A percentile compares a stretch with the other conserved stretches of the same genome.
Evolutionary conservation across 2,329 filamentous ascomycete genomes (phyloP).

Genomic region (Aspergillus sp.): DNA sequence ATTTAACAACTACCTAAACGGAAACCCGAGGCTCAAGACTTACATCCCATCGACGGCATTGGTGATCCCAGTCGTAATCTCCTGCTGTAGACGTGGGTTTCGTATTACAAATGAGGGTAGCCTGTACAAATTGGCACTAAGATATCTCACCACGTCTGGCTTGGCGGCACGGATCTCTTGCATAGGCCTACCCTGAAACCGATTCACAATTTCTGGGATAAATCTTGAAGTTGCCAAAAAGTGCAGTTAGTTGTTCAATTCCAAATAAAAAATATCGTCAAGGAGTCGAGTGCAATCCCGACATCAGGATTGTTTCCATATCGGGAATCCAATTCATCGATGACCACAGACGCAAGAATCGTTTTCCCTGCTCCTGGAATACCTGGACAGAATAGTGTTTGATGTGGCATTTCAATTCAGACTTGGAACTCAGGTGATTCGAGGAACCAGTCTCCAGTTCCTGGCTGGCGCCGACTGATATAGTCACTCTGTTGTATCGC

Average conservation of each 20-base stretch:
- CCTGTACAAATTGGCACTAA: constrained; percentile 8
- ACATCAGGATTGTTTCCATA: constrained; percentile 9
- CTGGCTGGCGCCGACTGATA: constrained; percentile 4
- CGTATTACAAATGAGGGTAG: constrained; percentile 8
- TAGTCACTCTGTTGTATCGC: constrained; percentile 9
- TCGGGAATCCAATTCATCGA: constrained; percentile 31
- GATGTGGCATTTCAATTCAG: constrained; percentile 5
- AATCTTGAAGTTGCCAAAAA: constrained; percentile 23
- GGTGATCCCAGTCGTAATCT: constrained; percentile 16
- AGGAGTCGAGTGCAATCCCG: constrained; percentile 4
- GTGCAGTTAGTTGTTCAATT: constrained; percentile 6
- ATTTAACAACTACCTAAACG: not conserved
- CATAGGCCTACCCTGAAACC: constrained; percentile 8
- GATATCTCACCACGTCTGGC: constrained; percentile 24
- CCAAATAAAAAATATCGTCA: constrained; percentile 9
- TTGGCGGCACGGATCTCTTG: constrained; percentile 26
- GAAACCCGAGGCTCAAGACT: constrained; percentile 4
- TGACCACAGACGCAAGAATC: constrained; percentile 33
- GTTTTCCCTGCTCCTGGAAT: constrained; percentile 45
- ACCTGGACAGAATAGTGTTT: constrained; percentile 14
- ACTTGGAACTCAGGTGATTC: constrained; percentile 7
- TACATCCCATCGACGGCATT: constrained; percentile 25
- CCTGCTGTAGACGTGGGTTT: constrained; percentile 9
- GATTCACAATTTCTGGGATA: constrained; percentile 13
- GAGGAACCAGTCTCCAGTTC: constrained; percentile 15